Evolutionary conservation across 148 eudicot species (phyloP).

Genomic region (Rhododendron williamsianum): DNA sequence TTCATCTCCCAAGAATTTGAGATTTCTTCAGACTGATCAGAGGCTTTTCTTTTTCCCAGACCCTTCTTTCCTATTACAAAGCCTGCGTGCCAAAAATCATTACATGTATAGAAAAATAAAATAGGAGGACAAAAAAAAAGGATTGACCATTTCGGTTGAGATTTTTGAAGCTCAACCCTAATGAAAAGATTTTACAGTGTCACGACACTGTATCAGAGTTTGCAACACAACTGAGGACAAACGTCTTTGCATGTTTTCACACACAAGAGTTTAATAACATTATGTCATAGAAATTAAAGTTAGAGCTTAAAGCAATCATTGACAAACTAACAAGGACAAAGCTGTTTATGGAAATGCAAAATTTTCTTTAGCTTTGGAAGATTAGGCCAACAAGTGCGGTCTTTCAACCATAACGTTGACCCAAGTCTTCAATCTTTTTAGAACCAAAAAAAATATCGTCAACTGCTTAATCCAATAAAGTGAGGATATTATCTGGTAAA

Average conservation of each 20-base stretch:
- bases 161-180: not conserved
- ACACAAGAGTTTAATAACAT: not conserved
- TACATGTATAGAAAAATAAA: not conserved
- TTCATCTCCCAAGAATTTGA: constrained; percentile 60
- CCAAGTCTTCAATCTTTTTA: not conserved
- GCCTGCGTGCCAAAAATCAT: constrained; percentile 35
- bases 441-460: not conserved
- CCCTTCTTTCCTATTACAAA: constrained; percentile 72
- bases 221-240: not conserved
- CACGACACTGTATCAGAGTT: not conserved
- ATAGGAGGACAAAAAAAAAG: not conserved
- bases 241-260: not conserved
- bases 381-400: not conserved
- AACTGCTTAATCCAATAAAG: not conserved
- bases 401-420: not conserved
- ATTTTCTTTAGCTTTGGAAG: not conserved
- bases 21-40: constrained; percentile 20
- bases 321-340: not conserved
- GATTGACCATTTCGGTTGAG: not conserved
- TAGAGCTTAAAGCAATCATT: not conserved
- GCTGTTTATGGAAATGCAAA: not conserved
- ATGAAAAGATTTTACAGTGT: not conserved
- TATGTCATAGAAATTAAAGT: not conserved
- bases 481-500: not conserved
- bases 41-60: constrained; percentile 24